Evolutionary conservation across 805 yeast genomes (phyloP).

Genomic region (Cyberlindnera saturnus): DNA sequence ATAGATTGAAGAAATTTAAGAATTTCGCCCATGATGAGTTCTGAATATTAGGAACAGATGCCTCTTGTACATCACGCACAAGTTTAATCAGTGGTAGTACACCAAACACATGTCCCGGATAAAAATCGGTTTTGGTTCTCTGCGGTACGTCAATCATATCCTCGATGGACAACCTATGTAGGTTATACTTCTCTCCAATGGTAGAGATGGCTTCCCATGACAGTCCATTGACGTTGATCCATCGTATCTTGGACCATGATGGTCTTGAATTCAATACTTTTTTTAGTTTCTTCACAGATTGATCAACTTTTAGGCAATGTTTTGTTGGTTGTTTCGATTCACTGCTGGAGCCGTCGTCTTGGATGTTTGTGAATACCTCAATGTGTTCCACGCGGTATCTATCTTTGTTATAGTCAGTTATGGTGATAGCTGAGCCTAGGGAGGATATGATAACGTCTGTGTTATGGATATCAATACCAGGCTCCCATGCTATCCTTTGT

Average conservation of each 20-base stretch:
- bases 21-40: constrained; percentile 6
- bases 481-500: constrained; percentile 49
- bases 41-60: background rate
- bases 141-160: constrained; percentile 61
- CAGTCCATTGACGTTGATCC: constrained; percentile 56
- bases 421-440: constrained; percentile 47
- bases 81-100: constrained; percentile 48
- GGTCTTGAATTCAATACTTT: constrained; percentile 32
- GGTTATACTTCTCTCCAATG: constrained; percentile 36
- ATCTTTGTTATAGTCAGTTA: constrained; percentile 43
- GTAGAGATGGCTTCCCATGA: constrained; percentile 53
- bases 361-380: constrained; percentile 7
- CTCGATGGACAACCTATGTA: constrained; percentile 53
- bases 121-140: constrained; percentile 51
- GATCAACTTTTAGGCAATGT: constrained; percentile 5
- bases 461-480: constrained; percentile 48
- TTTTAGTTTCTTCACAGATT: constrained; percentile 24
- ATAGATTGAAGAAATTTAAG: constrained; percentile 7
- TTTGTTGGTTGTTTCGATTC: constrained; percentile 1
- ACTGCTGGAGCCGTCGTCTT: constrained; percentile 29
- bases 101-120: constrained; percentile 44
- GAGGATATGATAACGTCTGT: constrained; percentile 46
- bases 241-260: constrained; percentile 43
- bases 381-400: constrained; percentile 35
- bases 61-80: constrained; percentile 19